These are phyloP conservation scores for Tylopilus subfusipes DNA, from an alignment of 768 basidiomycete species.

Conservation along the genomic window DNA sequence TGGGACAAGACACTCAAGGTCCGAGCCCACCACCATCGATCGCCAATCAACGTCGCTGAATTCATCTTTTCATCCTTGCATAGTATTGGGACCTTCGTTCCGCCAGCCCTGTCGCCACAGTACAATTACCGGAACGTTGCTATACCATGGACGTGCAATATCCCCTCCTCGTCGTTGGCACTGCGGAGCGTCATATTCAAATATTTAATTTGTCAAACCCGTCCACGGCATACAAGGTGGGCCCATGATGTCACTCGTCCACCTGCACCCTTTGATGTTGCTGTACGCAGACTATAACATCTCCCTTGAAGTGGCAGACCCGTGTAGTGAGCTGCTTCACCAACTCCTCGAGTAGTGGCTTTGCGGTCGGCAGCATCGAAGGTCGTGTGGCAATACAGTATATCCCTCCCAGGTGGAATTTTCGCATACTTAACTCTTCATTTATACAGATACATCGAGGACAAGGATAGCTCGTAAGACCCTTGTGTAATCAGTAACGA, in stretches of 20 bases:
- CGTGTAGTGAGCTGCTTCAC: conserved; percentile 83
- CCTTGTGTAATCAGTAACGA: neutral
- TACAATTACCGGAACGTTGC: conserved; percentile 85
- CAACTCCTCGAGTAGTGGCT: conserved; percentile 60
- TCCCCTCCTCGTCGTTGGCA: conserved; percentile 87
- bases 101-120: conserved; percentile 69
- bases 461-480: conserved; percentile 70
- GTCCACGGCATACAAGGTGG: conserved; percentile 70
- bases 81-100: conserved; percentile 93
- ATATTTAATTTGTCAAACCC: conserved; percentile 87
- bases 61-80: neutral
- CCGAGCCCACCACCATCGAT: conserved; percentile 1
- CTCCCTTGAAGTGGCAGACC: conserved; percentile 93
- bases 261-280: neutral
- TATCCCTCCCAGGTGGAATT: conserved; percentile 32
- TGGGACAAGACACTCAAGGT: conserved; percentile 99
- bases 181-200: conserved; percentile 88
- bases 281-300: conserved; percentile 60
- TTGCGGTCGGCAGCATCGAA: conserved; percentile 83
- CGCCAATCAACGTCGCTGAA: neutral
- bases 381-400: conserved; percentile 96
- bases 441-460: conserved; percentile 70
- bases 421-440: neutral
- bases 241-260: conserved; percentile 14
- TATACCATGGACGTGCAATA: conserved; percentile 83